Percentiles rank a stretch among this genome's conserved stretches.
These are phyloP conservation scores for Trichoderma lentiforme DNA, from an alignment of 2,329 filamentous ascomycete genomes.

Conservation along the genomic window DNA sequence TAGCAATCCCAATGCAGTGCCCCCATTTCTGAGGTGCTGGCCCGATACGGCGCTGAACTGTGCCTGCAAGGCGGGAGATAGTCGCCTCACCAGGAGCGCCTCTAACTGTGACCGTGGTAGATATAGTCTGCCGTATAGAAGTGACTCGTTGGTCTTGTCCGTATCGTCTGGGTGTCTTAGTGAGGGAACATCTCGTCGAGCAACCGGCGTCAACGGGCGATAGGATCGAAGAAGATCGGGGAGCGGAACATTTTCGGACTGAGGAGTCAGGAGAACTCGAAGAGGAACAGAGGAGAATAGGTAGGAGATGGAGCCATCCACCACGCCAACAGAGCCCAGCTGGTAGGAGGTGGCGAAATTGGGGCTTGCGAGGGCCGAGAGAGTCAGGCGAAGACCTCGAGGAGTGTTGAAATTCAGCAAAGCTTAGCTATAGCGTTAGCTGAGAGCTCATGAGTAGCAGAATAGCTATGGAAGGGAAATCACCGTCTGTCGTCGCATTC, in stretches of 20 bases:
- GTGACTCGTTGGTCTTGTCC: conserved; percentile 45
- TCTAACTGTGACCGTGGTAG: conserved; percentile 83
- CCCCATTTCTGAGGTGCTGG: conserved; percentile 67
- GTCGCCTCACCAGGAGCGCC: conserved; percentile 74
- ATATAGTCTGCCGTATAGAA: conserved; percentile 76
- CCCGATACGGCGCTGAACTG: conserved; percentile 77
- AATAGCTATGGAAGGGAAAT: conserved; percentile 18
- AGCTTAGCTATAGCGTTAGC: conserved; percentile 45
- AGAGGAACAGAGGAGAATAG: conserved; percentile 87
- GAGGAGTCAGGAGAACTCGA: conserved; percentile 57
- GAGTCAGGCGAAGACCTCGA: conserved; percentile 75
- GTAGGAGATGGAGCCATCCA: conserved; percentile 96
- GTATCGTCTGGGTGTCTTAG: conserved; percentile 22
- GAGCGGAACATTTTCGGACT: conserved; percentile 73
- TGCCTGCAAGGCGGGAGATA: conserved; percentile 74
- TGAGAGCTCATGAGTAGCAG: background rate
- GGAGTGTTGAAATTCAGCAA: conserved; percentile 88
- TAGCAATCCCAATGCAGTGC: conserved; percentile 68
- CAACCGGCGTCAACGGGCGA: conserved; percentile 67
- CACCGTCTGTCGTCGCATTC: conserved; percentile 79
- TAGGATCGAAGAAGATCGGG: conserved; percentile 79
- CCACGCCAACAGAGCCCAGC: conserved; percentile 81
- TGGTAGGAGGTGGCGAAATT: conserved; percentile 95
- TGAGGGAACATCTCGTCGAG: conserved; percentile 26
- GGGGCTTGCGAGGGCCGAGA: conserved; percentile 86